phyloP scores from a whole-genome alignment of 805 yeast genomes.

The Candida pseudofarinosa region DNA sequence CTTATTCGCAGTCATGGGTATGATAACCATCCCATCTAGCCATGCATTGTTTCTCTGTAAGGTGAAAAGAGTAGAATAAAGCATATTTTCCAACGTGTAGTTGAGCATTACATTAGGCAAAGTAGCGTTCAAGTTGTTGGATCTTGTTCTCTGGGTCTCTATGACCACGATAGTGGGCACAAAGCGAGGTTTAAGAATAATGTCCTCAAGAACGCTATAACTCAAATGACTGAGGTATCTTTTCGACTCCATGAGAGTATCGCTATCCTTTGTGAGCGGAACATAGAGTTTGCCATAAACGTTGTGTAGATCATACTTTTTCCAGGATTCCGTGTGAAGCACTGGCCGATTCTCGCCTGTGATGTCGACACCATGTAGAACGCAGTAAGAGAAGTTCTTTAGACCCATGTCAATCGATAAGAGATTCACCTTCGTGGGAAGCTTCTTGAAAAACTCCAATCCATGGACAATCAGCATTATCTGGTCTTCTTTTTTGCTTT shows the following conservation, averaged over 20 bases:
- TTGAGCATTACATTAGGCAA: conserved; percentile 38
- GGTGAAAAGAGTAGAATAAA: conserved; percentile 27
- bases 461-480: conserved; percentile 10
- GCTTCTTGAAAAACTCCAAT: conserved; percentile 2
- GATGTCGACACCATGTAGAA: conserved; percentile 3
- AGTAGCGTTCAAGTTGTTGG: conserved; percentile 29
- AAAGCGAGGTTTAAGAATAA: conserved; percentile 8
- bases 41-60: conserved; percentile 5
- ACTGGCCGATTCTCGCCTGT: background rate
- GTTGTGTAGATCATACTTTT: conserved; percentile 11
- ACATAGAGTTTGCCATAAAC: conserved; percentile 2
- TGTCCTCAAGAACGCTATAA: conserved; percentile 15
- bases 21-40: conserved; percentile 15
- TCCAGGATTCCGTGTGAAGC: conserved; percentile 8
- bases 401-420: conserved; percentile 38
- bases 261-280: conserved; percentile 1
- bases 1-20: conserved; percentile 32
- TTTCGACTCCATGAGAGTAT: conserved; percentile 21
- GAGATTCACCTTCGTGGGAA: conserved; percentile 9
- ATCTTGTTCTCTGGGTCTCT: conserved; percentile 38
- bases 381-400: conserved; percentile 39
- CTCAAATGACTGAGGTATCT: conserved; percentile 19
- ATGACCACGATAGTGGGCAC: conserved; percentile 27
- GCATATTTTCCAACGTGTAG: conserved; percentile 33
- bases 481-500: conserved; percentile 14